These are phyloP conservation scores for Penicillium sp. DNA, from an alignment of 2,329 filamentous ascomycete species.

Conservation along the genomic window DNA sequence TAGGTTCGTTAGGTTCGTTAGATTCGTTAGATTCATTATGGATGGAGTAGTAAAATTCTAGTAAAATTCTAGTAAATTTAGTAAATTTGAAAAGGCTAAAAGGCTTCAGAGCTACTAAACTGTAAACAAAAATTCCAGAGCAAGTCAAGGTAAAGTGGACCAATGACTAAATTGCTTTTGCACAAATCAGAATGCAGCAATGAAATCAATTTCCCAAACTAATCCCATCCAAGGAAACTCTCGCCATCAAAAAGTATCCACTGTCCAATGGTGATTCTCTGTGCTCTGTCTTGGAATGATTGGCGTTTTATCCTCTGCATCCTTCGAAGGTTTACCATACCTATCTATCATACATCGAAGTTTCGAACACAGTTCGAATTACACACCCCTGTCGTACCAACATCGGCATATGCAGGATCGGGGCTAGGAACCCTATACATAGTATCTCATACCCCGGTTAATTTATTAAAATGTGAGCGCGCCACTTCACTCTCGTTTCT, in stretches of 20 bases:
- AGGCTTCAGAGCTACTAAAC: background rate
- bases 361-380: background rate
- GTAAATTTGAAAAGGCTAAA: background rate
- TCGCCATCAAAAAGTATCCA: background rate
- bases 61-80: background rate
- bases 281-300: conserved; percentile 13
- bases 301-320: conserved; percentile 10
- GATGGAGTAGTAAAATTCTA: no score
- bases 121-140: background rate
- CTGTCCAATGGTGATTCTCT: background rate
- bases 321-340: conserved; percentile 4
- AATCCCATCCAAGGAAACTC: conserved; percentile 16
- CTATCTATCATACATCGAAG: conserved; percentile 13
- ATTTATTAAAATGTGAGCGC: conserved; percentile 22
- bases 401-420: conserved; percentile 15
- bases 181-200: conserved; percentile 12
- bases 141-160: conserved; percentile 4
- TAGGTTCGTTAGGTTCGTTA: background rate
- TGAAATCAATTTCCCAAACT: conserved; percentile 11
- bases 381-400: conserved; percentile 8
- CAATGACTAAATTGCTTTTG: conserved; percentile 3
- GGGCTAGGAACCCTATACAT: conserved; percentile 13
- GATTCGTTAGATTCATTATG: no score
- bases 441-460: background rate
- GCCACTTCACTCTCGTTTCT: conserved; percentile 5